These are phyloP conservation scores for Daldinia loculata DNA, from an alignment of 495 filamentous ascomycete genomes.

Conservation along the genomic window DNA sequence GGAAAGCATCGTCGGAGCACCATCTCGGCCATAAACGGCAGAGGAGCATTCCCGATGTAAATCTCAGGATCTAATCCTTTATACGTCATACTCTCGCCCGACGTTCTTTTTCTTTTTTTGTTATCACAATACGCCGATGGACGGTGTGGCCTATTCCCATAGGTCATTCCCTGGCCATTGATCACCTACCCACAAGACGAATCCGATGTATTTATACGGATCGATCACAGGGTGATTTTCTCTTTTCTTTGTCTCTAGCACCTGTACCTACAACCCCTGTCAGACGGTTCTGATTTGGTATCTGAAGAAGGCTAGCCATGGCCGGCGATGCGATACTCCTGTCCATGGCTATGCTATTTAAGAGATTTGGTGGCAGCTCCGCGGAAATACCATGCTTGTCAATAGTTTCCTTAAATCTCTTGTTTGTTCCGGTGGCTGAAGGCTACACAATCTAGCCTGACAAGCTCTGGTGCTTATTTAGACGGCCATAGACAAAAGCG, in stretches of 20 bases:
- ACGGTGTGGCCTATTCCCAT: conserved; percentile 44
- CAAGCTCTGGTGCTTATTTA: conserved; percentile 4
- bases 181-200: conserved; percentile 19
- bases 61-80: conserved; percentile 38
- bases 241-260: not conserved
- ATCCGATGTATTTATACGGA: conserved; percentile 3
- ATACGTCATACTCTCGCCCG: conserved; percentile 15
- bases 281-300: not conserved
- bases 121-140: conserved; percentile 42
- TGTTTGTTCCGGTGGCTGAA: not conserved
- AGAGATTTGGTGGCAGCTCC: not conserved
- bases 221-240: conserved; percentile 2
- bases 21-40: conserved; percentile 58
- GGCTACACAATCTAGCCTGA: not conserved
- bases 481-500: conserved; percentile 7
- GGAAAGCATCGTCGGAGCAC: conserved; percentile 55
- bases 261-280: not conserved
- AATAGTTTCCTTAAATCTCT: conserved; percentile 22
- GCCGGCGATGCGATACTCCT: not conserved
- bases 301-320: conserved; percentile 1
- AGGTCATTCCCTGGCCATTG: conserved; percentile 48
- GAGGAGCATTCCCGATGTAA: conserved; percentile 58
- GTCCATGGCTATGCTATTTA: not conserved
- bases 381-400: not conserved
- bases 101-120: conserved; percentile 11